Base-by-base conservation (phyloP, 139 green algal species). In the Deuterostichococcus epilithicus region DNA sequence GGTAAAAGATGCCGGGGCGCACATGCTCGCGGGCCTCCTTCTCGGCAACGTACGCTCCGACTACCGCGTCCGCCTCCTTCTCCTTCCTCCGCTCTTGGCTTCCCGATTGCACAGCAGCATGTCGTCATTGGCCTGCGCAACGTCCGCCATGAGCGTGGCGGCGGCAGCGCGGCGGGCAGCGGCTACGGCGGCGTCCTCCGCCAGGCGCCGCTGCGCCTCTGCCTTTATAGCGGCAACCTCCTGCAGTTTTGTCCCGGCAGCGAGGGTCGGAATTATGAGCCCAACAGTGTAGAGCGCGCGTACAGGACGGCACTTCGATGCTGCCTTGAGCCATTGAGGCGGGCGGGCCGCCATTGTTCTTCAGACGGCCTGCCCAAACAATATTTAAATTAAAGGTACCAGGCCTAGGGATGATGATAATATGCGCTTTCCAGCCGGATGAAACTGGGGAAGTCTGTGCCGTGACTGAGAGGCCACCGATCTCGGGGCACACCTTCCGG, bases 61-160 rank as follows among this genome's bases (percentile, higher is more conserved):
- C 95, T 18, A 86, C 84, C 39, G 84, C 33, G 77, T 97, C 93
- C 86, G 96, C 92, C 76, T 93, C 86, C 70, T 86, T 80, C 80
- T 96, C 91, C 68, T 80, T n/a, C n/a, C n/a, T n/a, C n/a, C 80
- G 30, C 83, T 72, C 71, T 86, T 86, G 47, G 90, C 86, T 32
- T 80, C 45, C 80, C 91, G 85, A 78, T 96, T 96, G 6, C 90
- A 83, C 52, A 79, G 70, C 32, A 97, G 88, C 86, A 95, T 91
- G 76, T 90, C 90, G 32, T 75, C 47, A 76, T 97, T 97, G 32
- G 85, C 79, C 0, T 79, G 74, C 20, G 87, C 80, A 38, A 97
- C 90, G 86, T 95, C 82, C 75, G 79, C 67, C 74, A 93, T 77
- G 44, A 92, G 80, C 72, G 68, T 42, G 25, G 70, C 42, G 13